phyloP scores from a whole-genome alignment of 75 land plant species.

The Pinus tabuliformis region DNA sequence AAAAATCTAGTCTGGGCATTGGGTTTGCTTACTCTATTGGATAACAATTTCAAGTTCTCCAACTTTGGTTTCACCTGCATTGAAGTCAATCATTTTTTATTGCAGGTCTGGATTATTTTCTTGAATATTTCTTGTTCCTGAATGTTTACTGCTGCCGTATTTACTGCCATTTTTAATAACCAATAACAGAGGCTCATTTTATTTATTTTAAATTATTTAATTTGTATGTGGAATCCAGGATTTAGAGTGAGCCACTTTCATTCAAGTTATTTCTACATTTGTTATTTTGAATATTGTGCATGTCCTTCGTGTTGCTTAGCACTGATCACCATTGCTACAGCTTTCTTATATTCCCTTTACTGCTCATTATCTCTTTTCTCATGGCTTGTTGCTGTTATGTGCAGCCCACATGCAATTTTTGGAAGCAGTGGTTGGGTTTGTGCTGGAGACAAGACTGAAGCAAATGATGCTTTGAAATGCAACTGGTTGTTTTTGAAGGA shows the following conservation, averaged over 20 bases:
- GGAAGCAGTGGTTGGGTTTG: conserved; percentile 41
- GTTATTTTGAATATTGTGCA: background rate
- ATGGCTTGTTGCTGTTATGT: conserved; percentile 13
- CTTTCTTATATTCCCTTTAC: background rate
- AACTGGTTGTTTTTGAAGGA: conserved; percentile 70
- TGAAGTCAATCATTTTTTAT: background rate
- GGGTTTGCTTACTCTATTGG: background rate
- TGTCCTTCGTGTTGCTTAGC: background rate
- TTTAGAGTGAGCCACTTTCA: background rate
- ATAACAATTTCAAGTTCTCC: background rate
- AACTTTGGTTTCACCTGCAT: background rate
- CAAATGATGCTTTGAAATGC: conserved; percentile 25
- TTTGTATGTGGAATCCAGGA: background rate
- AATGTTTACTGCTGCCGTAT: background rate
- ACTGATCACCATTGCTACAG: background rate
- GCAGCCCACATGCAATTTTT: conserved; percentile 48
- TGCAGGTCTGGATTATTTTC: background rate
- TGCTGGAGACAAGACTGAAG: conserved; percentile 24
- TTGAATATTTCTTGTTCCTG: background rate
- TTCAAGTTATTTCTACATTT: background rate
- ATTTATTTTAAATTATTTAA: background rate
- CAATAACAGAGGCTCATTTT: background rate
- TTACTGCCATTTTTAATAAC: background rate
- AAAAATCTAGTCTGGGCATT: background rate
- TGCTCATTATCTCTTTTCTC: background rate